Percentiles rank a stretch among this genome's conserved stretches.
Evolutionary conservation across 768 basidiomycete species (phyloP).

Genomic region (Pisolithus tinctorius): DNA sequence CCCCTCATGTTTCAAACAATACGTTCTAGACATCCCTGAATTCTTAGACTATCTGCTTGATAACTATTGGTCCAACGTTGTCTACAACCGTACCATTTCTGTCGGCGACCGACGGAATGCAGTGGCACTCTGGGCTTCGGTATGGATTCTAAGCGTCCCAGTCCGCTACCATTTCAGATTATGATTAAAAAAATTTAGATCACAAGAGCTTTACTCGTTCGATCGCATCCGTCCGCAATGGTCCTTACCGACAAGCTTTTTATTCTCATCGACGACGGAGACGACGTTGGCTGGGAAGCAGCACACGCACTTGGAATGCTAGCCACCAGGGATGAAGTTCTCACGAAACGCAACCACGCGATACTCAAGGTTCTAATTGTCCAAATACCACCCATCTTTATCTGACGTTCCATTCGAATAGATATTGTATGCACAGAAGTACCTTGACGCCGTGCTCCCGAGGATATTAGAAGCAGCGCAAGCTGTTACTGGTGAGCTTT

Average conservation of each 20-base stretch:
- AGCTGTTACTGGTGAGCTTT: slow-evolving; percentile 41
- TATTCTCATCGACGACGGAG: slow-evolving; percentile 56
- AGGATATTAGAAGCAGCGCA: slow-evolving; percentile 65
- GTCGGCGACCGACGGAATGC: slow-evolving; percentile 41
- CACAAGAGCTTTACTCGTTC: slow-evolving; percentile 71
- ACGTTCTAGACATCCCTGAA: slow-evolving; percentile 34
- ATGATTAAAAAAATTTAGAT: slow-evolving; percentile 39
- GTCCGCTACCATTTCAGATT: neutral
- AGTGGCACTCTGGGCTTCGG: slow-evolving; percentile 65
- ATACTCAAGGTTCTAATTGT: slow-evolving; percentile 57
- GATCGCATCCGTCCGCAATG: slow-evolving; percentile 55
- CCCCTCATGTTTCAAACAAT: neutral
- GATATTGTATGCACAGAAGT: slow-evolving; percentile 72
- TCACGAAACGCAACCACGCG: slow-evolving; percentile 76
- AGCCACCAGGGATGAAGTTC: slow-evolving; percentile 48
- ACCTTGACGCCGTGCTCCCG: slow-evolving; percentile 66
- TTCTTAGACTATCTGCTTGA: slow-evolving; percentile 41
- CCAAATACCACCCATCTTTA: neutral
- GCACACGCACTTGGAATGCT: slow-evolving; percentile 71
- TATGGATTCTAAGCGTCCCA: slow-evolving; percentile 24
- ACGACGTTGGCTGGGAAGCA: slow-evolving; percentile 58
- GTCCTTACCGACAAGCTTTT: slow-evolving; percentile 60
- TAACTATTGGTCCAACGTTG: slow-evolving; percentile 42
- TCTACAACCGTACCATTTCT: slow-evolving; percentile 30
- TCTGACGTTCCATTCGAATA: slow-evolving; percentile 24